These are phyloP conservation scores for Batrachochytrium dendrobatidis DNA, from an alignment of 371 early-diverging fungal species.

Conservation along the genomic window DNA sequence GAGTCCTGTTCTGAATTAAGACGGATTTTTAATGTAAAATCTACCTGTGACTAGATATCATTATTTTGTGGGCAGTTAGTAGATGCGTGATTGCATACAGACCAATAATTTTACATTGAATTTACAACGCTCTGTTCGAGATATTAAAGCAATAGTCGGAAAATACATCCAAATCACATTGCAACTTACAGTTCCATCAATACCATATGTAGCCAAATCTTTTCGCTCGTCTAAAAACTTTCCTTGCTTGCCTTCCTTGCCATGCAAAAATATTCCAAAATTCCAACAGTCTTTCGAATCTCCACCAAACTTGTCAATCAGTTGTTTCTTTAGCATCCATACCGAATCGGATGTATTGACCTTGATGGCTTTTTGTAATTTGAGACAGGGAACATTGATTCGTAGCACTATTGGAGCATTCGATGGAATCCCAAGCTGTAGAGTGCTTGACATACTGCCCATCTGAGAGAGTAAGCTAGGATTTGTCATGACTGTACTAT, in stretches of 20 bases:
- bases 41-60: slow-evolving; percentile 22
- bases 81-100: too few species aligned
- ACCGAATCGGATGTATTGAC: slow-evolving; percentile 25
- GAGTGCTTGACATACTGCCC: too few species aligned
- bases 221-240: slow-evolving; percentile 38
- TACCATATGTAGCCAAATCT: slow-evolving; percentile 18
- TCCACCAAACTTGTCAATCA: slow-evolving; percentile 35
- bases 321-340: slow-evolving; percentile 35
- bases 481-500: too few species aligned
- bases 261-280: slow-evolving; percentile 32
- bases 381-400: slow-evolving; percentile 28
- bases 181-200: slow-evolving; percentile 18
- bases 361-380: slow-evolving; percentile 34
- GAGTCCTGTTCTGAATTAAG: neutral
- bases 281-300: slow-evolving; percentile 38
- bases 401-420: slow-evolving; percentile 32
- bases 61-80: too few species aligned
- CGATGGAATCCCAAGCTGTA: too few species aligned
- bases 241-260: slow-evolving; percentile 29
- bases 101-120: neutral
- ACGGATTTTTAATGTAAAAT: slow-evolving; percentile 32
- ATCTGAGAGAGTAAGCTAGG: too few species aligned
- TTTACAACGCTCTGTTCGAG: too few species aligned
- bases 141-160: neutral
- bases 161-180: neutral